Evolutionary conservation across 1,139 yeast species (phyloP).

Genomic region (Yamadazyma sp.): DNA sequence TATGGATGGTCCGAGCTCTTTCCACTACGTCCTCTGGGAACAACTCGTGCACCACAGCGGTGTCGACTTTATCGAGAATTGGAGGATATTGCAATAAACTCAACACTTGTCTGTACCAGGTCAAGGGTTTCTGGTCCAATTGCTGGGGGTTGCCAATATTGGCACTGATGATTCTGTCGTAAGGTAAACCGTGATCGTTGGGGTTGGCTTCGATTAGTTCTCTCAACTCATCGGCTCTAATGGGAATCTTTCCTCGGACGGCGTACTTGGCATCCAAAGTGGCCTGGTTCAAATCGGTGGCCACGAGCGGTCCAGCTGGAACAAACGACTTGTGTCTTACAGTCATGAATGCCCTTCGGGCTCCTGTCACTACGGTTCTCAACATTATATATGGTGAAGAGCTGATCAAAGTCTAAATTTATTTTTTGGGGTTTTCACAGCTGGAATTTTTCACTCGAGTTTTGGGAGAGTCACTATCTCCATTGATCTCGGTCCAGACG

Average conservation of each 20-base stretch:
- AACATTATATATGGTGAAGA: background rate
- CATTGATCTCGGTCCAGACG: too few species aligned
- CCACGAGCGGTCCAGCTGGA: constrained; percentile 23
- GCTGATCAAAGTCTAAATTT: background rate
- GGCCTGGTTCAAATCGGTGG: constrained; percentile 61
- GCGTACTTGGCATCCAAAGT: constrained; percentile 91
- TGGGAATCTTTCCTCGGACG: constrained; percentile 92
- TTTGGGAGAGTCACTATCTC: too few species aligned
- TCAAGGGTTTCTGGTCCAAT: constrained; percentile 86
- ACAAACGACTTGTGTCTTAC: constrained; percentile 14
- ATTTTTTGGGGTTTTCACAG: too few species aligned
- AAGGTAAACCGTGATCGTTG: constrained; percentile 68
- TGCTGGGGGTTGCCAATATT: constrained; percentile 98
- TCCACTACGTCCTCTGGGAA: constrained; percentile 72
- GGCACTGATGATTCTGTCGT: constrained; percentile 74
- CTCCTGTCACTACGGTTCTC: background rate
- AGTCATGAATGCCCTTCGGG: background rate
- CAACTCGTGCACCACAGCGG: constrained; percentile 20
- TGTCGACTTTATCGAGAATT: constrained; percentile 39
- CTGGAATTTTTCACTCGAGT: too few species aligned
- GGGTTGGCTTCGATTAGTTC: constrained; percentile 45
- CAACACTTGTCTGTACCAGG: constrained; percentile 92
- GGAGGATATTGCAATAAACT: constrained; percentile 84
- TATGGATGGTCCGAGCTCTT: constrained; percentile 64
- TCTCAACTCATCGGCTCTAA: constrained; percentile 83